These are phyloP conservation scores for Dothistroma septosporum DNA, from an alignment of 2,329 filamentous ascomycete genomes.

Conservation along the genomic window DNA sequence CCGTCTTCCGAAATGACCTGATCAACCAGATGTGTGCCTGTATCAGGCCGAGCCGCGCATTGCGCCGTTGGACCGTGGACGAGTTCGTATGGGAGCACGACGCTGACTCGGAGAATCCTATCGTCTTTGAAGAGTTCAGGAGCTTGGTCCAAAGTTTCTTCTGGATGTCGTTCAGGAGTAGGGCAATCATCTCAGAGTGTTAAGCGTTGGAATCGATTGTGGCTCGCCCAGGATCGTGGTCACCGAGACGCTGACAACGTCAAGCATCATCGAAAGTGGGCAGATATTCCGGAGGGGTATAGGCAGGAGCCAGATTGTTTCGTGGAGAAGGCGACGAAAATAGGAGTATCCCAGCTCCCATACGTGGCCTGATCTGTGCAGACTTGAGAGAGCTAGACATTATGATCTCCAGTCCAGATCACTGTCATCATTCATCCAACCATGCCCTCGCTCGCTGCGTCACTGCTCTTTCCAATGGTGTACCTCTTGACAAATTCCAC, in stretches of 20 bases:
- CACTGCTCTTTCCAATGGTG: constrained; percentile 18
- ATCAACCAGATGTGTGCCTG: neutral
- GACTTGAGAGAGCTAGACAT: too few relatives aligned
- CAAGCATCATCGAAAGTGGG: neutral
- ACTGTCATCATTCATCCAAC: neutral
- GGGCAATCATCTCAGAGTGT: neutral
- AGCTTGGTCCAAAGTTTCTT: neutral
- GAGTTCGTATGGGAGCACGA: neutral
- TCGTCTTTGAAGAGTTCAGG: neutral
- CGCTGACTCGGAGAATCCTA: neutral
- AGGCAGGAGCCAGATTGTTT: neutral
- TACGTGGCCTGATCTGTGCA: too few relatives aligned
- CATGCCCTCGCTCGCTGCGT: neutral
- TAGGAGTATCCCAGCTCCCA: too few relatives aligned
- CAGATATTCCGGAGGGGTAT: neutral
- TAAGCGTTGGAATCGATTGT: neutral
- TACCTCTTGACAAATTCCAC: constrained; percentile 55
- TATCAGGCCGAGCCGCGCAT: neutral
- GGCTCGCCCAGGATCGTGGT: neutral
- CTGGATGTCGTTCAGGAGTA: neutral
- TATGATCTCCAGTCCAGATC: neutral
- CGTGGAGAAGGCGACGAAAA: too few relatives aligned
- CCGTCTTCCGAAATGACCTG: neutral
- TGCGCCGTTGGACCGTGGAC: neutral
- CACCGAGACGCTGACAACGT: neutral